Base-by-base conservation (phyloP, 371 early-diverging fungal genomes). In the Funneliformis caledonium region DNA sequence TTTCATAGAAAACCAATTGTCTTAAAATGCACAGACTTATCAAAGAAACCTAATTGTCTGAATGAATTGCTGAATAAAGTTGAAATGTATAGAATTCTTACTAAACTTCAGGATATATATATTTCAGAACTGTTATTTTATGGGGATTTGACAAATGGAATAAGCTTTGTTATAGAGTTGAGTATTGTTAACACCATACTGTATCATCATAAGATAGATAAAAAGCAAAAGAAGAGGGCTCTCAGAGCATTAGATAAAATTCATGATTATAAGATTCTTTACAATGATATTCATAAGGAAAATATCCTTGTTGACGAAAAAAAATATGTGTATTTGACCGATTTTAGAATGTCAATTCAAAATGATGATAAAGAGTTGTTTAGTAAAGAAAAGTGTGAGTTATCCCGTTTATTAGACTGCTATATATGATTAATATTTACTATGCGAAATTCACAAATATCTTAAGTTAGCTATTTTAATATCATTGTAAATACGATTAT, bases 121-220 rank as follows among this genome's bases (percentile, higher is more conserved):
- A 62, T 62, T 62, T 26, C 64, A 1, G 14, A 33, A 62, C 26
- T 26, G 31, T 22, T 62, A 10, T 62, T 64, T 50, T 77, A 77
- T 77, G 52, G 78, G 0, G 43, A 77, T 65, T 77, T 52, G 14
- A 16, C 52, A 16, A 52, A 67, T 52, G 52, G 64, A 22, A 65
- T 77, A 47, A 65, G 67, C 33, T 77, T 50, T 77, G 78, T 77
- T 47, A 77, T 77, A 10, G 78, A 67, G 4, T 50, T 67, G 67
- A 50, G 67, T 2, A n/a, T 77, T 67, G 78, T 52, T 77, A 67
- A 67, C 43, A 65, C 68, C 50, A 31, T 4, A 8, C 67, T 37
- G 42, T 1, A 31, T 10, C 16, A 22, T 26, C 16, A 42, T n/a
- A 77, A 2, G 37, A 47, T n/a, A n/a, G n/a, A n/a, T n/a, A n/a